Evolutionary conservation across 202 grass and related monocot genomes (phyloP), one percentile per base, ranked within the genome.

Genomic region (Saccharum hybrid): DNA sequence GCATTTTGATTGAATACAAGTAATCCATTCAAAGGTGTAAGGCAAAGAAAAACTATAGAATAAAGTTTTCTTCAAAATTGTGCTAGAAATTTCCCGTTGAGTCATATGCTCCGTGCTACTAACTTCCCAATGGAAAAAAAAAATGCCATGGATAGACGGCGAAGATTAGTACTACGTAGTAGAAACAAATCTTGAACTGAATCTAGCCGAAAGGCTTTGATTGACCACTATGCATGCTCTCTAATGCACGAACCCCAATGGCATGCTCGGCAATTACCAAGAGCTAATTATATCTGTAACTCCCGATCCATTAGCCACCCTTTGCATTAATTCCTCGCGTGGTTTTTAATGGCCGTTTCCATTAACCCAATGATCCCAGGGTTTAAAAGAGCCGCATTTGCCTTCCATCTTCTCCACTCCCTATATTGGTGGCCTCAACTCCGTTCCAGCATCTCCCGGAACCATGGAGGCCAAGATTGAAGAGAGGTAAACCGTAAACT

Each of bases 241-340:
- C 63, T 28, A 68, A 74, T 89, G 83, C 78, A 73, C 60, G 40
- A 46, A 37, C 79, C 83, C 83, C 83, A 67, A 76, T 43, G 72
- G 76, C 66, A 40, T 63, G 51, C 76, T 86, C 26, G 36, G 23
- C 75, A 73, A 79, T 75, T 86, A 86, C 80, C 84, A 79, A 79
- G 21, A 75, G 56, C 63, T 86, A 86, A 83, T 83, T 86, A 86
- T 75, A 72, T 77, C 19, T 63, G 83, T 85, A 86, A 89, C 88
- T 67, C 72, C 78, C 78, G 21, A 77, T 82, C 78, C 73, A 89
- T 84, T 84, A 68, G 81, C 88, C 68, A 68, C 79, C 72, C 78
- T 78, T 73, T 26, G 66, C 63, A 86, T 82, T 86, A 73, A 86
- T 33, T 86, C 10, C 72, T 65, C 40, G 56, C 78, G 71, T 82